phyloP scores from a whole-genome alignment of 2,329 filamentous ascomycete genomes.

The Waltergamsia citrina region DNA sequence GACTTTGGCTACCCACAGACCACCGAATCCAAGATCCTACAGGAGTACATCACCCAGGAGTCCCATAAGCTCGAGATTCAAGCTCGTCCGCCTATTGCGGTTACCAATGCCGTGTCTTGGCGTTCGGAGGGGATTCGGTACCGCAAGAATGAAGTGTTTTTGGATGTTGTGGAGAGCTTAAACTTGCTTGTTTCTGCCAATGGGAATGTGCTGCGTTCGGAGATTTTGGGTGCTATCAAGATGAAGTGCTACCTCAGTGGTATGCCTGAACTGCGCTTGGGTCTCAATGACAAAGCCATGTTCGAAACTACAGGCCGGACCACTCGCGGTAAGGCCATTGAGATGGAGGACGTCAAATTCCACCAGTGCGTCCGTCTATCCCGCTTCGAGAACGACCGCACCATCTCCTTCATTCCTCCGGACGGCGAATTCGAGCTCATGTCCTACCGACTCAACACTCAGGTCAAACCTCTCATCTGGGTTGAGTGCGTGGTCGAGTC shows the following conservation, averaged over 20 bases:
- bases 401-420: slow-evolving; percentile 96
- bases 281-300: slow-evolving; percentile 98
- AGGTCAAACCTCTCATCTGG: slow-evolving; percentile 98
- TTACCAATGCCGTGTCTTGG: slow-evolving; percentile 98
- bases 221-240: slow-evolving; percentile 95
- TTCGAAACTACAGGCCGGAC: slow-evolving; percentile 95
- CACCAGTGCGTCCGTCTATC: slow-evolving; percentile 95
- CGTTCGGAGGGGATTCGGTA: slow-evolving; percentile 96
- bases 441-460: slow-evolving; percentile 97
- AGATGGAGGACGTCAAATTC: slow-evolving; percentile 99
- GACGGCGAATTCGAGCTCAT: slow-evolving; percentile 99
- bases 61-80: slow-evolving; percentile 97
- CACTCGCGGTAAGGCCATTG: slow-evolving; percentile 90
- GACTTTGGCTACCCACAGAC: slow-evolving; percentile 99
- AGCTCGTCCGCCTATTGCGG: slow-evolving; percentile 89
- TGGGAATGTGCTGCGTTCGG: slow-evolving; percentile 89
- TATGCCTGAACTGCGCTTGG: slow-evolving; percentile 91
- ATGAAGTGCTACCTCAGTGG: slow-evolving; percentile 99
- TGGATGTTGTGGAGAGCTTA: slow-evolving; percentile 93
- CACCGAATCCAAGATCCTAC: slow-evolving; percentile 95
- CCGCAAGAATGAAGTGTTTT: slow-evolving; percentile 98
- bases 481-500: slow-evolving; percentile 96
- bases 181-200: slow-evolving; percentile 92
- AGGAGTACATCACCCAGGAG: slow-evolving; percentile 99
- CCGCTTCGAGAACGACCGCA: slow-evolving; percentile 95